These are phyloP conservation scores for Metrosideros polymorpha DNA, from an alignment of 441 rosid genomes.

Conservation along the genomic window DNA sequence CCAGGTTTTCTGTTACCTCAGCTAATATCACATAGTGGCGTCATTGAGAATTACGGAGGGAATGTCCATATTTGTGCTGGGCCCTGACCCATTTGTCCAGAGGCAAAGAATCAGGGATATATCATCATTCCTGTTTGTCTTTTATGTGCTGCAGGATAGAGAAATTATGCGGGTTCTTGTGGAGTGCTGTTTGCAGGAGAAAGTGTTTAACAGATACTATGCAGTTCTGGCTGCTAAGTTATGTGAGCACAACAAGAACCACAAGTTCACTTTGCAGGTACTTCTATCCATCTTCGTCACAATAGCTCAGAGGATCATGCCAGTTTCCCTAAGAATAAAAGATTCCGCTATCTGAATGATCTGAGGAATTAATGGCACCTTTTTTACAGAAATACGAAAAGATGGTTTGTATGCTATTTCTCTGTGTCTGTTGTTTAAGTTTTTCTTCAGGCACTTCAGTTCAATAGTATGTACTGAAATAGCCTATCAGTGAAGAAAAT, in stretches of 20 bases:
- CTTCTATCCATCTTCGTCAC: neutral
- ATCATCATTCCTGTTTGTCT: neutral
- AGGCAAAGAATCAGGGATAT: neutral
- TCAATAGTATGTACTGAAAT: neutral
- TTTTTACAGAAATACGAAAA: neutral
- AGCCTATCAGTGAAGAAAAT: neutral
- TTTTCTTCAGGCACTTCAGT: neutral
- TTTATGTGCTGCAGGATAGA: conserved; percentile 46
- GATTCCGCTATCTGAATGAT: neutral
- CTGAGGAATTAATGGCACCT: neutral
- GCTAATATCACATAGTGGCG: neutral
- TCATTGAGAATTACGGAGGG: neutral
- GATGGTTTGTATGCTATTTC: neutral
- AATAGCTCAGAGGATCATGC: neutral
- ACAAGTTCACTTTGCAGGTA: conserved; percentile 88
- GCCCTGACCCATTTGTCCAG: neutral
- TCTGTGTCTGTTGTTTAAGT: neutral
- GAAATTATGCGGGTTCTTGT: conserved; percentile 83
- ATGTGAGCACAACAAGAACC: conserved; percentile 80
- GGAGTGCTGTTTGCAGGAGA: conserved; percentile 86
- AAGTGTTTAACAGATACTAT: conserved; percentile 79
- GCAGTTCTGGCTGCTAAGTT: conserved; percentile 63
- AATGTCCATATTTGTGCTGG: neutral
- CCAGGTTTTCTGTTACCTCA: neutral
- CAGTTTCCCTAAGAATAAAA: neutral